Percentiles rank a stretch among this genome's conserved stretches.
phyloP scores from a whole-genome alignment of 2,329 filamentous ascomycete species.

The Hypoxylon sp. region DNA sequence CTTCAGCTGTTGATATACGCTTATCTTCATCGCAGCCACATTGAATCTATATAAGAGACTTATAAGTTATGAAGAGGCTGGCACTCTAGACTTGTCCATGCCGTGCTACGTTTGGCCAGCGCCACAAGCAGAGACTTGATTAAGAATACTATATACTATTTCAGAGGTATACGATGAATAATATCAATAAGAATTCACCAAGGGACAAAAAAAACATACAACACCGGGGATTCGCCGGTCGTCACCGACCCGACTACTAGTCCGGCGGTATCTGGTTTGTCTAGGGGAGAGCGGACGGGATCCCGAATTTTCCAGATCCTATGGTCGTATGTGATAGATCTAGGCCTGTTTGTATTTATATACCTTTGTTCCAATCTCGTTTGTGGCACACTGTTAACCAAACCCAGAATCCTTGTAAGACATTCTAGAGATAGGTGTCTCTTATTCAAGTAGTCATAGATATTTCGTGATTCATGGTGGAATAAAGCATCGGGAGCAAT shows the following conservation, averaged over 20 bases:
- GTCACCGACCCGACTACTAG: slow-evolving; percentile 1
- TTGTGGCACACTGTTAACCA: neutral
- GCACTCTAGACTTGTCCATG: neutral
- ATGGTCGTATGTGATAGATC: slow-evolving; percentile 17
- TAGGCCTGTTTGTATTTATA: neutral
- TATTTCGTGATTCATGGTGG: neutral
- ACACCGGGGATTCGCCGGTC: slow-evolving; percentile 29
- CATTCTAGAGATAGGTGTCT: neutral
- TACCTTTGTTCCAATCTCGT: neutral
- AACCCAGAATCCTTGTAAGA: neutral
- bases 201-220: slow-evolving; percentile 22
- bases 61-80: too few species aligned
- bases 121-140: neutral
- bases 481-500: neutral
- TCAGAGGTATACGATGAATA: neutral
- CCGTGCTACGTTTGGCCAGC: too few species aligned
- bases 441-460: neutral
- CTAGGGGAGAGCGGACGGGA: slow-evolving; percentile 28
- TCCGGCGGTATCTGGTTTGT: slow-evolving; percentile 26
- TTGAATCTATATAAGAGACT: too few species aligned
- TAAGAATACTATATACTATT: neutral
- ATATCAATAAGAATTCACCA: neutral
- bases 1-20: too few species aligned
- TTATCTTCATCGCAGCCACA: too few species aligned
- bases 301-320: slow-evolving; percentile 27